phyloP scores from a whole-genome alignment of 306 rosid species.

The Nissolia schottii region DNA sequence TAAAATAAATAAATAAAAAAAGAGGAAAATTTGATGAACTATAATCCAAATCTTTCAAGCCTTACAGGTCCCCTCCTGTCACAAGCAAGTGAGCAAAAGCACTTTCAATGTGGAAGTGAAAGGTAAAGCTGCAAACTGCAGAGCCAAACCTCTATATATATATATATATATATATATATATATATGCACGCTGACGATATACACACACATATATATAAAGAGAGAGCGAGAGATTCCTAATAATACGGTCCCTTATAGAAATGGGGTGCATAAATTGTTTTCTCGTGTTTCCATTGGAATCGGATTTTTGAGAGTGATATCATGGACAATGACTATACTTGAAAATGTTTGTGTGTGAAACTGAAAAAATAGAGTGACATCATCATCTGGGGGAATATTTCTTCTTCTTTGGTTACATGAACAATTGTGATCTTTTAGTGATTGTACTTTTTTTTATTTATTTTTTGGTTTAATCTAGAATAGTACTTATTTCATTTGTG shows the following conservation, averaged over 20 bases:
- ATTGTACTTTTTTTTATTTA: background rate
- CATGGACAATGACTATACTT: background rate
- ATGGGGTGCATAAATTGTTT: background rate
- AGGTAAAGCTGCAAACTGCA: background rate
- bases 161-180: no score
- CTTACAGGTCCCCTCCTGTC: background rate
- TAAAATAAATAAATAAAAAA: no score
- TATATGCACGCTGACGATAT: background rate
- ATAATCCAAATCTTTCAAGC: no score
- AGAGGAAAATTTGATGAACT: no score
- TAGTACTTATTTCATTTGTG: no score
- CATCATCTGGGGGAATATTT: background rate
- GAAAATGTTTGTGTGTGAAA: background rate
- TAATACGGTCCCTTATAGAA: background rate
- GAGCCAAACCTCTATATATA: background rate
- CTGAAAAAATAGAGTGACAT: background rate
- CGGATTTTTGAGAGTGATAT: slow-evolving; percentile 22
- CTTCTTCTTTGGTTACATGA: background rate
- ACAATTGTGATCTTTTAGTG: background rate
- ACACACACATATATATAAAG: no score
- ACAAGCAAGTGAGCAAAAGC: background rate
- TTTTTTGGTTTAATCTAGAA: background rate
- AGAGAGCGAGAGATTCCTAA: background rate
- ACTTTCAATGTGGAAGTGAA: background rate
- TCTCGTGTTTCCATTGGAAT: slow-evolving; percentile 28